Conservation (phyloP, 2,329 filamentous ascomycete species). For the Hypoxylon sp. region DNA sequence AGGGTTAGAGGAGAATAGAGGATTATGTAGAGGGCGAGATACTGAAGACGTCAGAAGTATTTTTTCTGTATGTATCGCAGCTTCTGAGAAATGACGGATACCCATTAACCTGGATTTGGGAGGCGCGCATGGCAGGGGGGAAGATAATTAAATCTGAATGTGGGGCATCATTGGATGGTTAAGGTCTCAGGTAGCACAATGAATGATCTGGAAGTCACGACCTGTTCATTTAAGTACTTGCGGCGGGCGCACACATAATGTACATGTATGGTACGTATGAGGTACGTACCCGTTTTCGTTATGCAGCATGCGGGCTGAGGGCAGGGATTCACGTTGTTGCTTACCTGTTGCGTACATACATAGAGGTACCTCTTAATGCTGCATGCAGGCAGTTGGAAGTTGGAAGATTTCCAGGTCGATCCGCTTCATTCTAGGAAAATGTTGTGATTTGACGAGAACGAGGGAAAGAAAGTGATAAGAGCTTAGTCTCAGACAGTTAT, state of each 20-base stretch:
- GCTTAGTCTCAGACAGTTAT: constrained; percentile 5
- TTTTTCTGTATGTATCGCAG: not conserved
- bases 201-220: constrained; percentile 27
- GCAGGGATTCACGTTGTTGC: too few species aligned
- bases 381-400: not conserved
- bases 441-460: constrained; percentile 4
- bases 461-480: constrained; percentile 1
- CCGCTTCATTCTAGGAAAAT: not conserved
- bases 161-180: constrained; percentile 27
- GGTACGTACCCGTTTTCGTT: not conserved
- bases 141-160: constrained; percentile 35
- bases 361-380: not conserved
- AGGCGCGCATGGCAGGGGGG: not conserved
- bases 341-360: too few species aligned
- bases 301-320: not conserved
- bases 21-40: constrained; percentile 1
- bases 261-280: not conserved
- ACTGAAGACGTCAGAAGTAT: not conserved
- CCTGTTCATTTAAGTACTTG: constrained; percentile 10
- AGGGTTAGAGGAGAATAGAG: not conserved
- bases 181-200: constrained; percentile 8
- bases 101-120: constrained; percentile 19
- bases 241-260: not conserved
- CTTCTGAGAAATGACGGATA: constrained; percentile 20
- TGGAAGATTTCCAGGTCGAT: not conserved